A percentile compares a stretch with the other conserved stretches of the same genome.
Evolutionary conservation across 192 early-diverging fungal genomes (phyloP).

Genomic region (Martensiomyces pterosporus): DNA sequence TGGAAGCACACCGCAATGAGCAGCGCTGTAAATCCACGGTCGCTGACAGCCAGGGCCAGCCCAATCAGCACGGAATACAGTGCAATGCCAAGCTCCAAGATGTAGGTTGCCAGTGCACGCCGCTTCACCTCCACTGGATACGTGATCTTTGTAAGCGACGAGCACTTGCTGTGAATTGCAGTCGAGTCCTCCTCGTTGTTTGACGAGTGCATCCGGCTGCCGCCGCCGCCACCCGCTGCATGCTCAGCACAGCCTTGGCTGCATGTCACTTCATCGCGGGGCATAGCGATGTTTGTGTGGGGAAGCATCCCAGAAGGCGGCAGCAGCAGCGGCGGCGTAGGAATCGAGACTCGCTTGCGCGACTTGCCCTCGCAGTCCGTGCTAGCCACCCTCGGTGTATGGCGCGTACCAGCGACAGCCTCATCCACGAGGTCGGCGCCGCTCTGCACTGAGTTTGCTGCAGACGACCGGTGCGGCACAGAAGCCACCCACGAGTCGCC

Average conservation of each 20-base stretch:
- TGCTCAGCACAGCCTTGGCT: background rate
- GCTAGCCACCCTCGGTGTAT: too few relatives aligned
- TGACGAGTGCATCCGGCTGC: too few relatives aligned
- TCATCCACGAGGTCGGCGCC: slow-evolving; percentile 4
- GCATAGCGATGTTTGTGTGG: too few relatives aligned
- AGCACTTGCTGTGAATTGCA: slow-evolving; percentile 11
- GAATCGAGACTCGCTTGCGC: slow-evolving; percentile 35
- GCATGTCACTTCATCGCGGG: background rate
- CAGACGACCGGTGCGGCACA: slow-evolving; percentile 1
- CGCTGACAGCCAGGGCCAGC: slow-evolving; percentile 51
- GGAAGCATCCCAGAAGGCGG: slow-evolving; percentile 14
- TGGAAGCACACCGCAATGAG: slow-evolving; percentile 63
- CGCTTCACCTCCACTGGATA: slow-evolving; percentile 19
- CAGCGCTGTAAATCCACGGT: slow-evolving; percentile 53
- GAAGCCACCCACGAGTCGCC: slow-evolving; percentile 17
- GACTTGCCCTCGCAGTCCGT: slow-evolving; percentile 14
- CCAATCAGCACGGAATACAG: slow-evolving; percentile 74
- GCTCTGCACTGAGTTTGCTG: background rate
- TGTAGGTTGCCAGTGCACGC: slow-evolving; percentile 54
- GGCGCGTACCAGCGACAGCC: too few relatives aligned
- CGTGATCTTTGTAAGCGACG: background rate
- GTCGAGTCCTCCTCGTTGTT: slow-evolving; percentile 27
- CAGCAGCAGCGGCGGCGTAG: slow-evolving; percentile 18
- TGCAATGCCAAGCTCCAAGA: slow-evolving; percentile 70
- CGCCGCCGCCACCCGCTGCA: background rate